A percentile compares a stretch with the other conserved stretches of the same genome.
Conservation (phyloP, 208 protist genomes). For the Cochliopodium minus region DNA sequence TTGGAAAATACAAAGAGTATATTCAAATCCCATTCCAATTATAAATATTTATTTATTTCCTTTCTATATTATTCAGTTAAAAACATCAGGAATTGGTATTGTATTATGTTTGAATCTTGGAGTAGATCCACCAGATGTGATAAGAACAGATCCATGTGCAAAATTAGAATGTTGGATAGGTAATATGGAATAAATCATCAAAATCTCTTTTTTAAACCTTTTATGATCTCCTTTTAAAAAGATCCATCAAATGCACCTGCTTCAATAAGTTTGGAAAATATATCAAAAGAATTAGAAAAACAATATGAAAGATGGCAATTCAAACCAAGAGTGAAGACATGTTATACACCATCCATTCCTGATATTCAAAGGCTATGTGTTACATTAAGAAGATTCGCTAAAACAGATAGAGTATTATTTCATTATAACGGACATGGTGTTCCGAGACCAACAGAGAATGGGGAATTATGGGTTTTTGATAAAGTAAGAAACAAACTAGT, state of each 20-base stretch:
- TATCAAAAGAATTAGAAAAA: constrained; percentile 54
- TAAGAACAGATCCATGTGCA: constrained; percentile 77
- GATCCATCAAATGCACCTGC: constrained; percentile 4
- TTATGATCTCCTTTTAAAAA: background rate
- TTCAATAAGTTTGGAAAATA: constrained; percentile 50
- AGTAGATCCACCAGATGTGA: constrained; percentile 86
- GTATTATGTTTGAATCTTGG: constrained; percentile 89
- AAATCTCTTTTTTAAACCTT: background rate
- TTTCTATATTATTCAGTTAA: background rate
- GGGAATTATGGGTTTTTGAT: constrained; percentile 97
- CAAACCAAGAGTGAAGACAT: constrained; percentile 22
- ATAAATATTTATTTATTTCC: background rate
- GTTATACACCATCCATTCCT: constrained; percentile 53
- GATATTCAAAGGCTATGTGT: constrained; percentile 61
- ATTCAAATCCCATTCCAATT: no score
- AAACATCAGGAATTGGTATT: constrained; percentile 45
- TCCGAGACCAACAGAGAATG: constrained; percentile 76
- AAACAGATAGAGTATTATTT: constrained; percentile 76
- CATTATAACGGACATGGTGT: constrained; percentile 99
- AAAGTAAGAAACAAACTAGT: constrained; percentile 22
- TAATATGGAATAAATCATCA: background rate
- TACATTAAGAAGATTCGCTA: constrained; percentile 45
- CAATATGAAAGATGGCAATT: constrained; percentile 84
- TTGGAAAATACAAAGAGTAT: no score
- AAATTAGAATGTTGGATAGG: constrained; percentile 88